Base-by-base conservation (phyloP, 306 rosid genomes). In the Malus asiatica region DNA sequence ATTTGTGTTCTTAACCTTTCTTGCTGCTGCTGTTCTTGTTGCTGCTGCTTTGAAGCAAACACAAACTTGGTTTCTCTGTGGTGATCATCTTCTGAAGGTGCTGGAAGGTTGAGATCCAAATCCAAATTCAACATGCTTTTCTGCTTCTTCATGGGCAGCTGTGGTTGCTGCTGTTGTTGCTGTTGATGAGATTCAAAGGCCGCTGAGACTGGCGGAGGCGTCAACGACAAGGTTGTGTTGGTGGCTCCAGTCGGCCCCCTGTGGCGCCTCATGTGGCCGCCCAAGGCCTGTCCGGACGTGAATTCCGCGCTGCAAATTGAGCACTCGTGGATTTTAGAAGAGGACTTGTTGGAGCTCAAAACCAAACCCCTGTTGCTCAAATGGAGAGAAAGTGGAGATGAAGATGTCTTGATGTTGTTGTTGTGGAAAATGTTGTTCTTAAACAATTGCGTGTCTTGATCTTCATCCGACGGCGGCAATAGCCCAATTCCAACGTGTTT, bases 81-180 rank as follows among this genome's bases (percentile, higher is more conserved):
- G n/a, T 74, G 91, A 86, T 91, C 93, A 77, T 90, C 92, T 83
- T 94, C 96, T 4, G 62, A 57, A 20, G 98, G 93, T n/a, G 98
- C 95, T 22, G 98, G 98, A 77, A 92, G 97, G 66, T 94, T 94
- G 68, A 94, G 98, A 89, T 94, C 95, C 85, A 94, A 92, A 76
- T 94, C 95, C 92, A 94, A 85, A 40, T 84, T 73, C 66, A 85
- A 53, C 10, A 90, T 80, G 29, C 76, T 87, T 75, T 83, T 86
- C 60, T 79, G 86, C 79, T 84, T 94, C 78, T 88, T 90, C 5
- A 84, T 71, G 53, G 69, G 77, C 32, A 59, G 40, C 19, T 68
- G 57, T 8, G 61, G 80, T 3, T 83, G 86, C 10, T 84, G 81
- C 10, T 72, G 82, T 29, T 35, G 29, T 4, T 44, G 76, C 57